Percentiles rank a stretch among this genome's conserved stretches.
Conservation (phyloP, 2,329 filamentous ascomycete species). For the Aspergillus novofumigatus region DNA sequence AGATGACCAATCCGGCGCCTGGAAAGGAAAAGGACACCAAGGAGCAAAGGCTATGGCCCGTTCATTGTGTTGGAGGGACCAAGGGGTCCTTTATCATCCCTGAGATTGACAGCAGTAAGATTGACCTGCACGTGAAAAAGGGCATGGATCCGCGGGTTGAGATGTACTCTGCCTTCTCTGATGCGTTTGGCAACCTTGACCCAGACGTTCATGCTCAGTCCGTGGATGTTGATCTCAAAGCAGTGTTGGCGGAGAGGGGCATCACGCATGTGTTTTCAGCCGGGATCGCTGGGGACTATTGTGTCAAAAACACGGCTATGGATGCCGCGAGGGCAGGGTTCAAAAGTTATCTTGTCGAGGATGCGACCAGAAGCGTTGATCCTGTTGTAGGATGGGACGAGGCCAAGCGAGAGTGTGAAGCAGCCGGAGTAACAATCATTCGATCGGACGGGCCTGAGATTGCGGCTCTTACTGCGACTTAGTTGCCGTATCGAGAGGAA, state of each 20-base stretch:
- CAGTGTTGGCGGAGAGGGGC: constrained; percentile 50
- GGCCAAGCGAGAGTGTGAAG: constrained; percentile 52
- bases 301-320: constrained; percentile 75
- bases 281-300: constrained; percentile 85
- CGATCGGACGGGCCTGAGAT: constrained; percentile 55
- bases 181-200: constrained; percentile 60
- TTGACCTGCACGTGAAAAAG: constrained; percentile 73
- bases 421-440: constrained; percentile 61
- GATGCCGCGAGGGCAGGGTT: constrained; percentile 76
- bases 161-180: constrained; percentile 91
- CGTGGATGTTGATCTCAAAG: constrained; percentile 57
- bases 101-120: constrained; percentile 57
- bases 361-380: constrained; percentile 73
- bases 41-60: constrained; percentile 74
- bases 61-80: constrained; percentile 77
- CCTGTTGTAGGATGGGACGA: constrained; percentile 53
- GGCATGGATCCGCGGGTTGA: constrained; percentile 71
- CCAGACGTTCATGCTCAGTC: constrained; percentile 27
- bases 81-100: constrained; percentile 68
- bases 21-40: constrained; percentile 59
- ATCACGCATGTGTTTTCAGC: constrained; percentile 81
- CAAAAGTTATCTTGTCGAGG: constrained; percentile 68
- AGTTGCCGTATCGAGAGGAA: background rate
- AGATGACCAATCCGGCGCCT: constrained; percentile 49
- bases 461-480: constrained; percentile 37